Evolutionary conservation across 495 filamentous ascomycete species (phyloP).

Genomic region (Penicillium riverlandense): DNA sequence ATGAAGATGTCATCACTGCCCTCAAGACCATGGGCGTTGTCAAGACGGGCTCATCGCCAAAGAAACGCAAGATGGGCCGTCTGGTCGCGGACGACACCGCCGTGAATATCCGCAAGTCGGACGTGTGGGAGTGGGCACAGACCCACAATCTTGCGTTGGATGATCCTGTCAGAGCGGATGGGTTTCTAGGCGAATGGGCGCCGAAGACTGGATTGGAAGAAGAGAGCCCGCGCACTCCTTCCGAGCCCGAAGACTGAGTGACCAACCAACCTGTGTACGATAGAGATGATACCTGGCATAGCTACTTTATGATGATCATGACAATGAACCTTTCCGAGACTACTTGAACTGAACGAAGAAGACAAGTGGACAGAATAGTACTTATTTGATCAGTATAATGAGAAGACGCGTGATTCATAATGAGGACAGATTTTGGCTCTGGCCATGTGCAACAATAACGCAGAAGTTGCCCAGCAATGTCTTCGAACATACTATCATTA

Average conservation of each 20-base stretch:
- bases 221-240: not conserved
- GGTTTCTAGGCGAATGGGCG: constrained; percentile 34
- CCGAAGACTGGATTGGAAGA: constrained; percentile 6
- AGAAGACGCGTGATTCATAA: too few species aligned
- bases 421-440: too few species aligned
- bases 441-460: too few species aligned
- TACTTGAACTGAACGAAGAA: not conserved
- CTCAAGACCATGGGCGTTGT: constrained; percentile 71
- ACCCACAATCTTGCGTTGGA: constrained; percentile 29
- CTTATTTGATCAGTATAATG: too few species aligned
- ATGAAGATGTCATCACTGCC: constrained; percentile 74
- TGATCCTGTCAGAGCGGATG: constrained; percentile 43
- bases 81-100: constrained; percentile 16
- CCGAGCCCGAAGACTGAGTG: constrained; percentile 5
- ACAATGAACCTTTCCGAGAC: not conserved
- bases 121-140: constrained; percentile 40
- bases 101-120: constrained; percentile 37
- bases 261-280: constrained; percentile 3
- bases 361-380: too few species aligned
- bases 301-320: constrained; percentile 4
- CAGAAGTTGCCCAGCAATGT: too few species aligned
- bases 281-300: not conserved
- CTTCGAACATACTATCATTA: too few species aligned
- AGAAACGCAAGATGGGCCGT: constrained; percentile 29
- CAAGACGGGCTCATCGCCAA: constrained; percentile 46